Conservation (phyloP, 176 grass and related monocot species). For the Lolium rigidum region DNA sequence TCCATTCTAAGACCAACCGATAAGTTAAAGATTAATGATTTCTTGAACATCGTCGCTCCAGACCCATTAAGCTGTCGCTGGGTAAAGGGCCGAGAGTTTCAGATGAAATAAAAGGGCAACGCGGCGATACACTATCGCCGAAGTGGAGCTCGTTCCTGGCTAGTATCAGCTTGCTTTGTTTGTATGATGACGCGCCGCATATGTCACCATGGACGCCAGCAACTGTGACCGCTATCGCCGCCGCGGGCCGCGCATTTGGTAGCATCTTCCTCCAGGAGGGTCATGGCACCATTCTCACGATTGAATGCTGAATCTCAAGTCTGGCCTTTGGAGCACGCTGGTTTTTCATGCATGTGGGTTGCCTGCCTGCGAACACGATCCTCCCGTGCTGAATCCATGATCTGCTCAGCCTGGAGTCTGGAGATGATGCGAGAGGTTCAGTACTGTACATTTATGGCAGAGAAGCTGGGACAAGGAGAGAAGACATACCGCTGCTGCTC, state of each 20-base stretch:
- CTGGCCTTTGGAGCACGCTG: not conserved
- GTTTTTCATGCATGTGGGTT: not conserved
- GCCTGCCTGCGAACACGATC: constrained; percentile 21
- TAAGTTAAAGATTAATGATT: too few species aligned
- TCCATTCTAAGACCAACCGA: too few species aligned
- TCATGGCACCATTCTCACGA: not conserved
- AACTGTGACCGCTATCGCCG: not conserved
- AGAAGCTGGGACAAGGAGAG: not conserved
- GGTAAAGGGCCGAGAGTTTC: constrained; percentile 1
- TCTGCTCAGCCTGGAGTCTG: constrained; percentile 27
- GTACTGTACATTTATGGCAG: constrained; percentile 4
- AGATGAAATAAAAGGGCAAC: constrained; percentile 28
- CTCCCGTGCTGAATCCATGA: constrained; percentile 13
- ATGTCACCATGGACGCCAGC: constrained; percentile 34
- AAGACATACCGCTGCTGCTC: not conserved
- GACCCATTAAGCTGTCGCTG: too few species aligned
- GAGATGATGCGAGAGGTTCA: constrained; percentile 6
- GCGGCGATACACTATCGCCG: not conserved
- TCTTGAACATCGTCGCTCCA: too few species aligned
- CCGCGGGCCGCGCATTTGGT: not conserved
- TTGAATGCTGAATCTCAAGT: not conserved
- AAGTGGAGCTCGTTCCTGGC: too few species aligned
- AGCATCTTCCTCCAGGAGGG: not conserved
- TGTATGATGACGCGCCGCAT: constrained; percentile 18
- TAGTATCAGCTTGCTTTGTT: not conserved